Evolutionary conservation across 306 rosid genomes (phyloP), one percentile per base, ranked within the genome.

Genomic region (Pyrus betulifolia): DNA sequence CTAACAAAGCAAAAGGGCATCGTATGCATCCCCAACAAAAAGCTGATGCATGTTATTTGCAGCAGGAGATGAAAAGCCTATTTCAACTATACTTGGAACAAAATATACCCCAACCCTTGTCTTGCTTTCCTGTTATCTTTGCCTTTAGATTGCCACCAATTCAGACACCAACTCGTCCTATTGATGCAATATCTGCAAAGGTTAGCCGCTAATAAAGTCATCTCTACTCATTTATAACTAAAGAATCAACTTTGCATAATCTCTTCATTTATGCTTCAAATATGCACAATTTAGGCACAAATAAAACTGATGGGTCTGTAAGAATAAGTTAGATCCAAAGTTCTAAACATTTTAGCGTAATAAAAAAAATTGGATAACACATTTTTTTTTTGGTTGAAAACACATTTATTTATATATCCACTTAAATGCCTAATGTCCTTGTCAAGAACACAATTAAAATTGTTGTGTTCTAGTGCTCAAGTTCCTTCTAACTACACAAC

Each of bases 1-100:
- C 91, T 90, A 76, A 68, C 31, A 64, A 64, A 64, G 69, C 69
- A 64, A 64, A 64, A 31, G 45, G 69, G 69, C 45, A 31, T 31
- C 45, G 23, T 64, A 18, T 64, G 13, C 68, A 63, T 18, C 68
- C 40, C 68, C 68, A 63, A 63, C 68, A 30, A 64, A 64, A 31
- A 64, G 25, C 42, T 18, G 69, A 64, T 64, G 23, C 69, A 31
- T 64, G 69, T 31, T 31, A 64, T 64, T 64, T 64, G 45, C 69
- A 60, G 66, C 30, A 64, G 69, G 44, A 64, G 23, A 31, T 64
- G 69, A 31, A 64, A 64, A 64, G 44, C 42, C 68, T 13, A 63
- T 30, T 22, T 14, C 68, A 30, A 30, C 68, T 63, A 63, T 40
- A 63, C 31, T 17, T 63, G 42, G 68, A 63, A 64, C 69, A 31